Evolutionary conservation across 768 basidiomycete genomes (phyloP), one percentile per base, ranked within the genome.

Genomic region (Zangia roseola): DNA sequence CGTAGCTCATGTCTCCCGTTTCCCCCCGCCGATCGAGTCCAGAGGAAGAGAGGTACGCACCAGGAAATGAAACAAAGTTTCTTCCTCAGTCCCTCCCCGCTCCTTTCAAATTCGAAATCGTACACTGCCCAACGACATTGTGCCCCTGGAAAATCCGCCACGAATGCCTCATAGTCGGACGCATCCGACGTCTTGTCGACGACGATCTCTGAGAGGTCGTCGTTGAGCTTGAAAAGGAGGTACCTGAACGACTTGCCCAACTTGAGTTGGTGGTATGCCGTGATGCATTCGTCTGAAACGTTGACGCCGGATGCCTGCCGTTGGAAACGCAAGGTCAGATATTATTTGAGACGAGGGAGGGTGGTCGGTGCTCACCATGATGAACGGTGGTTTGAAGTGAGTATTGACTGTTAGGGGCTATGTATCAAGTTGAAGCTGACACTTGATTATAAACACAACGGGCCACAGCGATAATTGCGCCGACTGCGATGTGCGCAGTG

Each of bases 121-220:
- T 93, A 95, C 20, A 97, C 79, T n/a, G 88, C 94, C 82, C 84
- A 99, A 71, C 88, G 75, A 63, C 88, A 90, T 52, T 86, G 80
- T 6, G 24, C 60, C 60, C 64, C 85, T 80, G 94, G 93, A 48
- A 98, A 75, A 58, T 85, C 81, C 1, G 31, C 65, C 42, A 91
- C 36, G 66, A 98, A 97, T 0, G 77, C 75, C 0, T 93, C 87
- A 69, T 90, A 97, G 17, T 75, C 64, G 1, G 47, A 14, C 5
- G 65, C 65, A 5, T 61, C 49, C 19, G 83, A 84, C 16, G 70
- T 76, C 74, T 91, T 91, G 49, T 81, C 75, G 37, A 93, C 85
- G 56, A 90, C 60, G 69, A 98, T 88, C 71, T 89, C 79, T n/a
- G 80, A 84, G 52, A 77, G 69, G 43, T 70, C 69, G 14, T 69